Base-by-base conservation (phyloP, 2,329 filamentous ascomycete genomes). In the Ophiostoma sp. region DNA sequence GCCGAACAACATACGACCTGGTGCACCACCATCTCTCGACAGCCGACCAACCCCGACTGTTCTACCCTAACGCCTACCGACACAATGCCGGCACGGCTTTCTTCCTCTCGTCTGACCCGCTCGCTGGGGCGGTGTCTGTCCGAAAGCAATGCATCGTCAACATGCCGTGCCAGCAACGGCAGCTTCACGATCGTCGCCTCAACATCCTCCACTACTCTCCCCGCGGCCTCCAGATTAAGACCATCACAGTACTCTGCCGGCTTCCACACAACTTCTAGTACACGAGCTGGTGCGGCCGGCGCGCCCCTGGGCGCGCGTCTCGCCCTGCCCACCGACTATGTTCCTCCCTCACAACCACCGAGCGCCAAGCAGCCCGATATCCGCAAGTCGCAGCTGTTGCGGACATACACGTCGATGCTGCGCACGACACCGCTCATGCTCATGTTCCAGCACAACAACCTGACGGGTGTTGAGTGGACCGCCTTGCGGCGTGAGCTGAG, bases 381-480 rank as follows among this genome's bases (percentile, higher is more conserved):
- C 79, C 92, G 95, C 81, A 97, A 98, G 84, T 92, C 94, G 19
- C 96, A 99, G 83, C 87, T 98, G 74, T 87, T 90, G 74, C 90
- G 95, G 73, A 90, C 92, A 78, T 98, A 98, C 83, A 93, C 95
- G 70, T 96, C 95, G 64, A 86, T 97, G 75, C 89, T 98, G 74
- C 93, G 93, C 74, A 94, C 94, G 28, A 92, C 93, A 12, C 94
- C 95, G 55, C 83, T 98, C 75, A 91, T 97, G 77, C 88, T 98
- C 74, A 87, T 98, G 79, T 97, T 98, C 86, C 84, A 91, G 78
- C 85, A 91, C 84, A 89, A 89, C 84, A 90, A 91, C 79, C 84
- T 93, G 73, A 89, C 89, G 2, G 91, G 94, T 2, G 85, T 88
- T 61, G 93, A 95, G 85, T 94, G 92, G 90, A 86, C 88, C 57